These are phyloP conservation scores for Globisporangium rhizosaccharum DNA, from an alignment of 352 stramenopile species.

Conservation along the genomic window DNA sequence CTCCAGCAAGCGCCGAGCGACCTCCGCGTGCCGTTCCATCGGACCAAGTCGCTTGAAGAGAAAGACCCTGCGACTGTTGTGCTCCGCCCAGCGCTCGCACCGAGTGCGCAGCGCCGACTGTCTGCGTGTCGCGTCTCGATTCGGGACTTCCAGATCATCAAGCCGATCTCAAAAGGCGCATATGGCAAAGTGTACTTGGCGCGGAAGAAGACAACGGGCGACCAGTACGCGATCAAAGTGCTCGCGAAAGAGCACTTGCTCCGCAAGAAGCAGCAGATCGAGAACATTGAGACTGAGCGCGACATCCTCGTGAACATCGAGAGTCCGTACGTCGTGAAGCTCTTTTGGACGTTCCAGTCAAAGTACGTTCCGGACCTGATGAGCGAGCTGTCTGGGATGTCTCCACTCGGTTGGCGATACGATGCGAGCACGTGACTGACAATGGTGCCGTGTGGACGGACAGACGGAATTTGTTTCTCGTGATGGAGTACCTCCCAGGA, in stretches of 20 bases:
- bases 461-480: conserved; percentile 82
- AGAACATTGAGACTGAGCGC: conserved; percentile 84
- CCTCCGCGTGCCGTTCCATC: conserved; percentile 40
- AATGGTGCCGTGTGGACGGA: neutral
- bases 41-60: conserved; percentile 77
- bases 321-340: conserved; percentile 88
- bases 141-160: conserved; percentile 87
- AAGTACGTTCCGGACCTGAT: conserved; percentile 37
- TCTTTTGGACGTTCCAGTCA: conserved; percentile 90
- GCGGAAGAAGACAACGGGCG: conserved; percentile 80
- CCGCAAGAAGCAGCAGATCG: conserved; percentile 82
- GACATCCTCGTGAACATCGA: conserved; percentile 85
- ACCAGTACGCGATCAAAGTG: conserved; percentile 90
- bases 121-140: conserved; percentile 56
- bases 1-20: conserved; percentile 52
- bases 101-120: neutral
- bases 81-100: neutral
- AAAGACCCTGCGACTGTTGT: conserved; percentile 20
- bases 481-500: conserved; percentile 89
- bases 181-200: conserved; percentile 89
- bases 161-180: conserved; percentile 86
- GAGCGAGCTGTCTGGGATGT: conserved; percentile 11
- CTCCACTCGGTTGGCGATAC: no score
- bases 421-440: conserved; percentile 1
- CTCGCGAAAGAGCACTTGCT: conserved; percentile 85